Evolutionary conservation across 2,329 filamentous ascomycete genomes (phyloP), one percentile per base, ranked within the genome.

Genomic region (Claviceps monticola): DNA sequence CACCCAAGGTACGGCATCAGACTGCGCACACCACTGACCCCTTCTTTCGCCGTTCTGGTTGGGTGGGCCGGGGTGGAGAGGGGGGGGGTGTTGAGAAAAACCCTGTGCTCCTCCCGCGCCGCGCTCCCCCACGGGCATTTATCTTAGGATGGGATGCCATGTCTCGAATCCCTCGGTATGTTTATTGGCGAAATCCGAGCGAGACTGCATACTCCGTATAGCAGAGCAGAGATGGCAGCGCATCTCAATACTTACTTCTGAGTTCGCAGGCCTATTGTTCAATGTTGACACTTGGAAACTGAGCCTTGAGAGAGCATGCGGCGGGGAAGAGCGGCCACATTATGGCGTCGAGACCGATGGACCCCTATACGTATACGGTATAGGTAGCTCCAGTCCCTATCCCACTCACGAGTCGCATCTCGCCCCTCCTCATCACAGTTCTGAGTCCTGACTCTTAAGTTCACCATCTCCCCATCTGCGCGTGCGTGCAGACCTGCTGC

Each of bases 1-100:
- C 44, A 51, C 41, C n/a, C 50, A 46, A 49, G 46, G 46, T 36
- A 43, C 45, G 6, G 26, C 17, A 37, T 26, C 42, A 46, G 49
- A 51, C 36, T 37, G 45, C 29, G 19, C 45, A 48, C 46, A 39
- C 48, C 9, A 23, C 48, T 11, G 48, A 36, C 48, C 38, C 37
- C 48, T 36, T 49, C 38, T 34, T 49, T 19, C 45, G 21, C 45
- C 45, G 6, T 29, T 45, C 43, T 19, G 43, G 23, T 16, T 37
- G 29, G 23, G 46, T 16, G 46, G 34, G 13, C 29, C 6, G 21
- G 14, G 7, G 19, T 8, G 42, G 17, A 44, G 6, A 4, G 13
- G 45, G 45, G 9, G 13, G 45, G 45, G n/a, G 29, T 5, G 29
- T 9, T 49, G 37, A n/a, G 21, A 42, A 38, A 39, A 49, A 42